Percentiles rank a stretch among this genome's conserved stretches.
phyloP scores from a whole-genome alignment of 441 rosid species.

The Euphorbia celastroides region DNA sequence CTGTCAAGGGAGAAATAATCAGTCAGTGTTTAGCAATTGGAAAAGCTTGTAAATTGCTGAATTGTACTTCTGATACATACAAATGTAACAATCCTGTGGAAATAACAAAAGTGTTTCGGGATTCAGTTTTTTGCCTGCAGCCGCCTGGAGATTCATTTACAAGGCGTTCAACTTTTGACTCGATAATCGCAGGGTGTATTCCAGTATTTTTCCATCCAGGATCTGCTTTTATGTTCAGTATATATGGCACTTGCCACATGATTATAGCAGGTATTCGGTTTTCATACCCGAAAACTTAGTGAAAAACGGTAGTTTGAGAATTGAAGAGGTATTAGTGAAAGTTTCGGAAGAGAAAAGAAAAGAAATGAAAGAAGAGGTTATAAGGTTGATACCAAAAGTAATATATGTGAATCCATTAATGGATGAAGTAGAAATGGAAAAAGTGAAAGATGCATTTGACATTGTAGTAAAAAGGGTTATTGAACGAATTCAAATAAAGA shows the following conservation, averaged over 20 bases:
- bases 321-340: conserved; percentile 16
- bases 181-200: background rate
- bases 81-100: conserved; percentile 48
- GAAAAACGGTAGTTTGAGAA: conserved; percentile 15
- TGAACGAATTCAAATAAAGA: conserved; percentile 31
- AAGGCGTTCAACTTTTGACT: background rate
- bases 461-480: conserved; percentile 41
- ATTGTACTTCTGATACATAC: conserved; percentile 30
- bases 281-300: conserved; percentile 36
- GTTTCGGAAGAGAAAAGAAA: conserved; percentile 3
- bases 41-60: conserved; percentile 43
- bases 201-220: conserved; percentile 9
- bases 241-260: conserved; percentile 34
- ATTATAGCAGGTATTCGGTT: conserved; percentile 16
- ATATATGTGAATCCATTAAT: conserved; percentile 28
- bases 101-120: conserved; percentile 41
- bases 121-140: conserved; percentile 61
- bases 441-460: conserved; percentile 54
- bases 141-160: conserved; percentile 52
- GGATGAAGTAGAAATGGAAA: conserved; percentile 7
- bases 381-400: conserved; percentile 29
- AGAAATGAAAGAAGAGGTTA: conserved; percentile 26
- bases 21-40: conserved; percentile 37
- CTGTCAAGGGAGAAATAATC: conserved; percentile 44
- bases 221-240: background rate